Evolutionary conservation across 2,329 filamentous ascomycete genomes (phyloP).

Genomic region (Penicillium griseofulvum): DNA sequence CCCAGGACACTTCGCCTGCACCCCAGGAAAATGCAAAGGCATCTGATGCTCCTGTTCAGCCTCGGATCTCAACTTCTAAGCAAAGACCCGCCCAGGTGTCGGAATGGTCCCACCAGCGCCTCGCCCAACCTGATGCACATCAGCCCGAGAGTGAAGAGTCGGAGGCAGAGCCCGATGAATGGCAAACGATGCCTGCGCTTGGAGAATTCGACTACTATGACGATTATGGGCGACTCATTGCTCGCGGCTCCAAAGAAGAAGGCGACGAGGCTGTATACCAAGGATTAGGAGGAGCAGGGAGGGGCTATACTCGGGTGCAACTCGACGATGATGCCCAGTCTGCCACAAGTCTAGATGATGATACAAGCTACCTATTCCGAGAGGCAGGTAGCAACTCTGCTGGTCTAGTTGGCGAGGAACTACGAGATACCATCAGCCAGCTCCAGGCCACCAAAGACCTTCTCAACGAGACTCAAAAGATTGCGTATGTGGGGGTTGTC

Average conservation of each 20-base stretch:
- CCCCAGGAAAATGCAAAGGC: conserved; percentile 8
- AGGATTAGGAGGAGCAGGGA: conserved; percentile 82
- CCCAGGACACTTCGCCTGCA: conserved; percentile 1
- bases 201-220: conserved; percentile 95
- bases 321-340: conserved; percentile 93
- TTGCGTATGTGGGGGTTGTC: conserved; percentile 91
- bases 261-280: conserved; percentile 71
- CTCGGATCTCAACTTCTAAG: conserved; percentile 22
- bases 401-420: conserved; percentile 69
- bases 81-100: conserved; percentile 51
- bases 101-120: conserved; percentile 87
- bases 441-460: conserved; percentile 95
- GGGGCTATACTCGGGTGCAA: conserved; percentile 92
- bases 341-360: conserved; percentile 93
- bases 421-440: conserved; percentile 80
- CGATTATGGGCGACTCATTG: conserved; percentile 83
- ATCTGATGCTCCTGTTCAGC: conserved; percentile 4
- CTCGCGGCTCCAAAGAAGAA: conserved; percentile 69
- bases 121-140: conserved; percentile 52
- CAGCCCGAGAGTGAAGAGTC: conserved; percentile 47
- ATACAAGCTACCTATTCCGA: conserved; percentile 93
- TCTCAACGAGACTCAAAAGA: conserved; percentile 89
- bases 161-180: conserved; percentile 63
- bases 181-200: conserved; percentile 93
- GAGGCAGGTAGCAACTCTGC: conserved; percentile 64